Base-by-base conservation (phyloP, 768 basidiomycete genomes). In the Mycena olivaceomarginata region DNA sequence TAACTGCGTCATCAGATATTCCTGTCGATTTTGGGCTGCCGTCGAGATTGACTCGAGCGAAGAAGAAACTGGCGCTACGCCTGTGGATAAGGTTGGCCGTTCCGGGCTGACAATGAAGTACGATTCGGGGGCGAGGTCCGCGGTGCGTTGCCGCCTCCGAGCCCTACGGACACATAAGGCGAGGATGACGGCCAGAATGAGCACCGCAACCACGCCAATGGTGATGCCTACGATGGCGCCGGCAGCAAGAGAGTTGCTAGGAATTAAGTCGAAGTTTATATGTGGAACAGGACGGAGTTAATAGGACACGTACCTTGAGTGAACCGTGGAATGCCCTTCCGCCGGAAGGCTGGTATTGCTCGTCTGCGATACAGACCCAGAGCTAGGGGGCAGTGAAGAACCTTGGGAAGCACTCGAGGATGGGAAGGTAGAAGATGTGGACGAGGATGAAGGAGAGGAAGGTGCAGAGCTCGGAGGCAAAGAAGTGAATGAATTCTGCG, bases 1-100 rank as follows among this genome's bases (percentile, higher is more conserved):
- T 11, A 75, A 25, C 40, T 68, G 74, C 15, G 60, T 51, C 13
- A 37, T 53, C 22, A 68, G 51, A 31, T 62, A 67, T 31, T 68
- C 73, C 56, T 74, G 73, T 3, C 60, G 59, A 51, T 41, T 51
- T 13, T 66, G 67, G 16, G 57, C 18, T 2, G 37, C 6, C 0
- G 46, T 11, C 13, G 45, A 25, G n/a, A 37, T 41, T n/a, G 51
- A 41, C 11, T 15, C 11, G 8, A 9, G 59, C n/a, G 11, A 20
- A 11, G 37, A 8, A 8, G 12, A n/a, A 6, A 2, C 10, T 41
- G 2, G 37, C 11, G 43, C 5, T 41, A 7, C 5, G 3, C 7
- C 25, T 12, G 25, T 31, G 22, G 5, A 25, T 51, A 4, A 9
- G 51, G 48, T 25, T n/a, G 20, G 4, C 4, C 41, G 39, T 37